phyloP scores from a whole-genome alignment of 257 asterid genomes.

The Gynochthodes officinalis region DNA sequence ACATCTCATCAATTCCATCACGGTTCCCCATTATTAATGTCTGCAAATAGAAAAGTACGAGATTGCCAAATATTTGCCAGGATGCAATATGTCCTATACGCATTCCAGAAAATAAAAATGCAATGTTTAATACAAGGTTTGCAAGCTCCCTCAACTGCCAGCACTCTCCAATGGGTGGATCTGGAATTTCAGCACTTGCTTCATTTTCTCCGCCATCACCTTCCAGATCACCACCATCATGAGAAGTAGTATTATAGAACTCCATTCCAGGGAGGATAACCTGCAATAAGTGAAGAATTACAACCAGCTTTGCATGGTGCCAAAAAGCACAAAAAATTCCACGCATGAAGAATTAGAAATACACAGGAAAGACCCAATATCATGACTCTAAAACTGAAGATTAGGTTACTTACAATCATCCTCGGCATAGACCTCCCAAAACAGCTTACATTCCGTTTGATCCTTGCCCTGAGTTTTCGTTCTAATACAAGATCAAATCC shows the following conservation, averaged over 20 bases:
- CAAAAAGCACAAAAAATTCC: background rate
- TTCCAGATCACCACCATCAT: slow-evolving; percentile 53
- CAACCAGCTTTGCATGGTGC: background rate
- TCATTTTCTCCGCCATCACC: slow-evolving; percentile 48
- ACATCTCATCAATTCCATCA: slow-evolving; percentile 76
- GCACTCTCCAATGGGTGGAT: slow-evolving; percentile 81
- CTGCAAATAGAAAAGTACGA: slow-evolving; percentile 33
- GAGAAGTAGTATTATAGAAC: slow-evolving; percentile 55
- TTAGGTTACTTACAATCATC: slow-evolving; percentile 73
- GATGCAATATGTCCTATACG: background rate
- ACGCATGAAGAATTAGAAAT: background rate
- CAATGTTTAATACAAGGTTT: slow-evolving; percentile 52
- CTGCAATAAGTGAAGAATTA: slow-evolving; percentile 20
- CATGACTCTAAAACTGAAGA: background rate
- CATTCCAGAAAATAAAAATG: background rate
- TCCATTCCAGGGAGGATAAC: slow-evolving; percentile 95
- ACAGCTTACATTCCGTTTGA: slow-evolving; percentile 91
- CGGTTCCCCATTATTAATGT: slow-evolving; percentile 83
- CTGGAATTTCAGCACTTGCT: slow-evolving; percentile 36
- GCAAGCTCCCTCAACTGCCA: slow-evolving; percentile 70
- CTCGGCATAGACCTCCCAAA: slow-evolving; percentile 97
- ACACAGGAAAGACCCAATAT: background rate
- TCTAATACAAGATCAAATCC: slow-evolving; percentile 96
- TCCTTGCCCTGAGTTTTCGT: slow-evolving; percentile 92
- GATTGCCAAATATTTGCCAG: background rate